phyloP scores from a whole-genome alignment of 2,329 filamentous ascomycete genomes.

The Penicillium decumbens region DNA sequence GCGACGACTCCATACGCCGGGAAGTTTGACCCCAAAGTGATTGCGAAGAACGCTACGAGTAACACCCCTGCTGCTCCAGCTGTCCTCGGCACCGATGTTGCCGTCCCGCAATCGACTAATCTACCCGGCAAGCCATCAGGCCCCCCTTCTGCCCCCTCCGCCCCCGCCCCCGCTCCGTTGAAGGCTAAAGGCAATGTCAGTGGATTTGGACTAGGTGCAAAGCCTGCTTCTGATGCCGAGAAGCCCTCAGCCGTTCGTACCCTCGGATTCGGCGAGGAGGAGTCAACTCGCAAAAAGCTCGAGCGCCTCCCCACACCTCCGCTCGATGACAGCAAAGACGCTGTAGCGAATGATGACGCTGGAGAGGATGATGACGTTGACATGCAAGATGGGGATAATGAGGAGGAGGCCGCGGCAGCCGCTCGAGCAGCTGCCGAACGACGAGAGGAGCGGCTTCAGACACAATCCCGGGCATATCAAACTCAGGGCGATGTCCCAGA shows the following conservation, averaged over 20 bases:
- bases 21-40: conserved; percentile 83
- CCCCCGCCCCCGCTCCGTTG: conserved; percentile 46
- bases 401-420: conserved; percentile 82
- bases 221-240: conserved; percentile 60
- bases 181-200: conserved; percentile 71
- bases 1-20: conserved; percentile 61
- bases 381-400: conserved; percentile 71
- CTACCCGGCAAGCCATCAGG: conserved; percentile 38
- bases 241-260: conserved; percentile 67
- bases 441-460: conserved; percentile 63
- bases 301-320: conserved; percentile 80
- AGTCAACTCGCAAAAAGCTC: conserved; percentile 78
- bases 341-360: conserved; percentile 54
- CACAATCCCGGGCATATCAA: conserved; percentile 31
- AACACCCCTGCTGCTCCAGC: conserved; percentile 51
- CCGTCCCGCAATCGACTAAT: conserved; percentile 47
- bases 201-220: conserved; percentile 74
- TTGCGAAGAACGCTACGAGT: conserved; percentile 70
- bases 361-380: conserved; percentile 70
- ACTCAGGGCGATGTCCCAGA: conserved; percentile 25
- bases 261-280: conserved; percentile 82
- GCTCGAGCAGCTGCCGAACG: conserved; percentile 80
- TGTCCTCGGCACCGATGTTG: conserved; percentile 53
- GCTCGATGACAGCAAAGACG: conserved; percentile 57
- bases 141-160: conserved; percentile 33